Percentiles rank a stretch among this genome's conserved stretches.
These are phyloP conservation scores for Basidiobolus heterosporus DNA, from an alignment of 371 early-diverging fungal genomes.

Conservation along the genomic window DNA sequence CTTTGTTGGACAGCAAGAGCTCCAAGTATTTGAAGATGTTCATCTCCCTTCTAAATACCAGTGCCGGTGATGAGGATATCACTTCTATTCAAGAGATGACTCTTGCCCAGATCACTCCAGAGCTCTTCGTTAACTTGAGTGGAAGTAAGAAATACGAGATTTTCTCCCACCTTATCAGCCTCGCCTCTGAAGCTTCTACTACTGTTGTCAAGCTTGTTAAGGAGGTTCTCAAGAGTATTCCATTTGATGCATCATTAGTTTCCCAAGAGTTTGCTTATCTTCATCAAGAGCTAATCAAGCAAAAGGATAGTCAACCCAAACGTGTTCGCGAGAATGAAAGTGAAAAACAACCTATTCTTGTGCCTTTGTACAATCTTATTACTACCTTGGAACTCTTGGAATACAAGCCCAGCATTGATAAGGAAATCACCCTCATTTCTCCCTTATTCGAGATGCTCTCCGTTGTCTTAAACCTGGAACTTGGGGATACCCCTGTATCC, in stretches of 20 bases:
- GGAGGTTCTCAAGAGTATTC: slow-evolving; percentile 29
- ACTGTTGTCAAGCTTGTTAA: slow-evolving; percentile 40
- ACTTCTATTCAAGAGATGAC: slow-evolving; percentile 34
- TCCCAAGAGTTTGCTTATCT: slow-evolving; percentile 21
- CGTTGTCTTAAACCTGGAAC: slow-evolving; percentile 39
- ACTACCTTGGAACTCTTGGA: slow-evolving; percentile 54
- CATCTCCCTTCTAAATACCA: slow-evolving; percentile 21
- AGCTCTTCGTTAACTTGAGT: slow-evolving; percentile 29
- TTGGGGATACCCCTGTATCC: slow-evolving; percentile 35
- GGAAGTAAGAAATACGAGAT: slow-evolving; percentile 26
- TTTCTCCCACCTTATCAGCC: slow-evolving; percentile 37
- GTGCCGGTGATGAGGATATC: slow-evolving; percentile 28
- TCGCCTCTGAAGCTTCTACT: slow-evolving; percentile 22
- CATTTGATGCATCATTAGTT: slow-evolving; percentile 28
- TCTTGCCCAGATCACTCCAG: slow-evolving; percentile 32
- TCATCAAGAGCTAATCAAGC: slow-evolving; percentile 13
- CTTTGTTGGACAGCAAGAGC: slow-evolving; percentile 20
- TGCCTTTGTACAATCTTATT: slow-evolving; percentile 34
- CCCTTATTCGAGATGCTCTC: slow-evolving; percentile 60
- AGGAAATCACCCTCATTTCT: slow-evolving; percentile 29
- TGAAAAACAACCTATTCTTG: slow-evolving; percentile 13
- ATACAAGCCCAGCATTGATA: slow-evolving; percentile 22
- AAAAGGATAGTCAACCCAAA: slow-evolving; percentile 9
- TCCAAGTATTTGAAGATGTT: slow-evolving; percentile 25
- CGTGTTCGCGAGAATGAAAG: slow-evolving; percentile 10